Base-by-base conservation (phyloP, 495 filamentous ascomycete species). In the Talaromyces liani region DNA sequence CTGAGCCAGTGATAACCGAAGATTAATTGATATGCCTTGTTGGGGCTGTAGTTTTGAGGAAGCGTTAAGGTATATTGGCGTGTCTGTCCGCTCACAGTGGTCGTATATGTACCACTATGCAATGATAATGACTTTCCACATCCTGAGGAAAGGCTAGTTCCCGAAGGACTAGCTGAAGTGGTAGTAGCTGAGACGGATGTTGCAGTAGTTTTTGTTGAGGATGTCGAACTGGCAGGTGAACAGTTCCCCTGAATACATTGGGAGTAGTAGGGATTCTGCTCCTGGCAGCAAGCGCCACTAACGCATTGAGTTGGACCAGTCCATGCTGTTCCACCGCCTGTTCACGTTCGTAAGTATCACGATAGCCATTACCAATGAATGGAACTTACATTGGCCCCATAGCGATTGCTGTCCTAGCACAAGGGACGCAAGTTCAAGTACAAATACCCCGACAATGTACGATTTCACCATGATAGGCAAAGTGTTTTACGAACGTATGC, bases 201-300 rank as follows among this genome's bases (percentile, higher is more conserved):
- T 51, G 47, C 0, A 1, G 47, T 18, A 7, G 20, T 22, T n/a
- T 22, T 51, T 20, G 47, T 22, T 18, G 47, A 51, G n/a, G 47
- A 51, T 22, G 47, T 36, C 12, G 33, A 36, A 36, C 33, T 36
- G 10, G 33, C 9, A 36, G 33, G 33, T 36, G 33, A 51, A 51
- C 47, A 51, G 20, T 4, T n/a, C 8, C 47, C 47, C 6, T n/a
- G 16, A 22, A 51, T 51, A 18, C 77, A 80, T 70, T 79, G 78
- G 18, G 78, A 80, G 60, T 81, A 80, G 64, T 70, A 80, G 29
- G 75, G 68, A 63, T 80, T 81, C 24, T 65, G 59, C 29, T 29
- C 61, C 63, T 71, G 61, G 69, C 79, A 82, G n/a, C 68, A 69
- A 22, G 75, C 69, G 14, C 78, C 77, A n/a, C 72, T 64, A n/a